A percentile compares a stretch with the other conserved stretches of the same genome.
phyloP scores from a whole-genome alignment of 345 rosid genomes.

The thale cress (Arabidopsis thaliana) region DNA sequence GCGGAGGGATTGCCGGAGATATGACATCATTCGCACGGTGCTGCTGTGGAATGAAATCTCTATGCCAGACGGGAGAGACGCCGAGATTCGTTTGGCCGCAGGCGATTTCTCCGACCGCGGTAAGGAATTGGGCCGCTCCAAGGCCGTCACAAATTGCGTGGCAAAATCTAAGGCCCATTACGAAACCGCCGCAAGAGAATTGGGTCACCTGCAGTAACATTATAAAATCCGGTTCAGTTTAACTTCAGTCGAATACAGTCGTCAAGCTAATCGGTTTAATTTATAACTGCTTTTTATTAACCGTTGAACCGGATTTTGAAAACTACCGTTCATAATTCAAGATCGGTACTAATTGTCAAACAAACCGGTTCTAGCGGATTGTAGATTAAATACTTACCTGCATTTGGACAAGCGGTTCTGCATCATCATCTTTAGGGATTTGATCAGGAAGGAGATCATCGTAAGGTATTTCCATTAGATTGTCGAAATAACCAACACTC shows the following conservation, averaged over 20 bases:
- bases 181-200: constrained; percentile 71
- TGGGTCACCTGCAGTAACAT: constrained; percentile 60
- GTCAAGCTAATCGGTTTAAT: neutral
- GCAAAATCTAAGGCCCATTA: constrained; percentile 64
- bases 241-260: neutral
- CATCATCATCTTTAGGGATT: neutral
- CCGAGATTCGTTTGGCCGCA: constrained; percentile 39
- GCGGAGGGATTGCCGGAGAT: constrained; percentile 42
- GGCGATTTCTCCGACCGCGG: constrained; percentile 62
- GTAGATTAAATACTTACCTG: neutral
- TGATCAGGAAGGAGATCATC: constrained; percentile 6
- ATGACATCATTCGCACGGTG: too few relatives aligned
- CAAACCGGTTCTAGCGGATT: too few relatives aligned
- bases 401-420: constrained; percentile 8
- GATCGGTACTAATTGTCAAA: too few relatives aligned
- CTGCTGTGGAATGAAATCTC: too few relatives aligned
- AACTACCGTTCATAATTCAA: too few relatives aligned
- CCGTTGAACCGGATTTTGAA: too few relatives aligned
- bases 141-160: constrained; percentile 71
- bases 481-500: too few relatives aligned
- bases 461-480: too few relatives aligned
- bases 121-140: constrained; percentile 74
- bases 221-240: neutral
- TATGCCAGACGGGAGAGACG: too few relatives aligned
- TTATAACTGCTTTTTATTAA: neutral